Percentiles rank a stretch among this genome's conserved stretches.
Evolutionary conservation across 1,284 basidiomycete genomes (phyloP).

Genomic region (Ceratobasidium sp.): DNA sequence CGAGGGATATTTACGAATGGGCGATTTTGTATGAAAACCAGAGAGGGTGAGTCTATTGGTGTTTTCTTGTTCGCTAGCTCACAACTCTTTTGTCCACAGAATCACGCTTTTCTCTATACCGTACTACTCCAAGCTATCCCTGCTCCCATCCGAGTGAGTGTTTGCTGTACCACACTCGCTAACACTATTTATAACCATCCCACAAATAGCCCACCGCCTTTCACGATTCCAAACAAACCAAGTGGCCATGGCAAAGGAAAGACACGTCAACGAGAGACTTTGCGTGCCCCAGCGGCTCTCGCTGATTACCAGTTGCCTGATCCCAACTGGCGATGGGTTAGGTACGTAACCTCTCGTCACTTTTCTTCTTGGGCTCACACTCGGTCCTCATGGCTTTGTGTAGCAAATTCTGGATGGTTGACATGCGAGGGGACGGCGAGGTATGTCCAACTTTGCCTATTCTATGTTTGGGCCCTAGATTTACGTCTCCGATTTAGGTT

Average conservation of each 20-base stretch:
- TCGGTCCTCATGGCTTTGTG: not conserved
- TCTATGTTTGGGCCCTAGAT: not conserved
- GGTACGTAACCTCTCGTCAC: slow-evolving; percentile 25
- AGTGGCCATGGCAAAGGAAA: slow-evolving; percentile 42
- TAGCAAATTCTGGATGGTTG: slow-evolving; percentile 77
- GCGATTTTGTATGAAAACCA: slow-evolving; percentile 80
- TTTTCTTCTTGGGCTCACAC: not conserved
- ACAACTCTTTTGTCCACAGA: slow-evolving; percentile 51
- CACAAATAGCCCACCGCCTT: slow-evolving; percentile 62
- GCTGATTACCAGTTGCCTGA: slow-evolving; percentile 77
- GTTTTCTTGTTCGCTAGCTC: not conserved
- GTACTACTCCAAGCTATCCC: slow-evolving; percentile 71
- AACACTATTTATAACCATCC: slow-evolving; percentile 2
- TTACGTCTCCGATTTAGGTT: slow-evolving; percentile 21
- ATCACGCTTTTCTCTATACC: slow-evolving; percentile 74
- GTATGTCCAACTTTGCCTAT: slow-evolving; percentile 55
- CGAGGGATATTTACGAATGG: slow-evolving; percentile 65
- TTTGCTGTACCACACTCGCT: not conserved
- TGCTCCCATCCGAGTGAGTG: slow-evolving; percentile 65
- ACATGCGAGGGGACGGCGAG: slow-evolving; percentile 79
- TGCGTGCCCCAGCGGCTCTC: slow-evolving; percentile 54
- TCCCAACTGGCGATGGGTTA: slow-evolving; percentile 81
- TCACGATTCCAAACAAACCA: slow-evolving; percentile 64
- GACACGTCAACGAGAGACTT: slow-evolving; percentile 22
- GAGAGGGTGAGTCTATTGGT: slow-evolving; percentile 63